A percentile compares a stretch with the other conserved stretches of the same genome.
Evolutionary conservation across 495 filamentous ascomycete species (phyloP).

Genomic region (Beverwykella pulmonaria): DNA sequence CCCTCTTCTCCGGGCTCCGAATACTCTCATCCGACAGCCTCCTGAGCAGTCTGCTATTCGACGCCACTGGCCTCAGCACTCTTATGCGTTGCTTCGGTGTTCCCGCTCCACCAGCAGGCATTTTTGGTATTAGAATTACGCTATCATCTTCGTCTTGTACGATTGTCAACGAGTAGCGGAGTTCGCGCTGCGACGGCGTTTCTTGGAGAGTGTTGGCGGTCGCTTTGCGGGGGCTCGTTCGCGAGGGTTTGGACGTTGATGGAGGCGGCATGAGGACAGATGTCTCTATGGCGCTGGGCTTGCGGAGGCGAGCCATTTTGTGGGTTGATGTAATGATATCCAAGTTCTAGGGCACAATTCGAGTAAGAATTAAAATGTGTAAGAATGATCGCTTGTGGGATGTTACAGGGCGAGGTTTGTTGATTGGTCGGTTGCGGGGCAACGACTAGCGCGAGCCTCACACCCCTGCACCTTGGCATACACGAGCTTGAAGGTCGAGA

Average conservation of each 20-base stretch:
- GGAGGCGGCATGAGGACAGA: background rate
- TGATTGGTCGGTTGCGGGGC: constrained; percentile 15
- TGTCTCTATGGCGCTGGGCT: constrained; percentile 13
- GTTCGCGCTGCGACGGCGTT: constrained; percentile 25
- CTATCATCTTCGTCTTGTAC: constrained; percentile 12
- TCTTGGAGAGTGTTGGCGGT: constrained; percentile 7
- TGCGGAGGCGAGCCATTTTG: constrained; percentile 34
- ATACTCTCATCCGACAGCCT: constrained; percentile 31
- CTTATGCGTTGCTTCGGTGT: constrained; percentile 17
- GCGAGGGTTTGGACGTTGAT: background rate
- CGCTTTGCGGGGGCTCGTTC: constrained; percentile 25
- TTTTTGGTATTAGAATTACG: constrained; percentile 22
- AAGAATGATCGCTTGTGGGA: background rate
- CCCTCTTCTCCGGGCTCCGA: constrained; percentile 13
- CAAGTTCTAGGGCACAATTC: background rate
- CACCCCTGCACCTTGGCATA: background rate
- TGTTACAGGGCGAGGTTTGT: constrained; percentile 6
- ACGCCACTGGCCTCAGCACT: constrained; percentile 25
- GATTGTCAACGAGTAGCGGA: constrained; percentile 10
- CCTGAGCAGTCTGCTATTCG: constrained; percentile 24
- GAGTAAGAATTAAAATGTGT: background rate
- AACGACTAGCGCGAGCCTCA: constrained; percentile 2
- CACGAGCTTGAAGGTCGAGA: background rate
- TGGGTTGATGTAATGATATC: background rate
- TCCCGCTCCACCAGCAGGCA: constrained; percentile 11